Evolutionary conservation across 495 filamentous ascomycete genomes (phyloP), one percentile per base, ranked within the genome.

Genomic region (Parathielavia appendiculata): DNA sequence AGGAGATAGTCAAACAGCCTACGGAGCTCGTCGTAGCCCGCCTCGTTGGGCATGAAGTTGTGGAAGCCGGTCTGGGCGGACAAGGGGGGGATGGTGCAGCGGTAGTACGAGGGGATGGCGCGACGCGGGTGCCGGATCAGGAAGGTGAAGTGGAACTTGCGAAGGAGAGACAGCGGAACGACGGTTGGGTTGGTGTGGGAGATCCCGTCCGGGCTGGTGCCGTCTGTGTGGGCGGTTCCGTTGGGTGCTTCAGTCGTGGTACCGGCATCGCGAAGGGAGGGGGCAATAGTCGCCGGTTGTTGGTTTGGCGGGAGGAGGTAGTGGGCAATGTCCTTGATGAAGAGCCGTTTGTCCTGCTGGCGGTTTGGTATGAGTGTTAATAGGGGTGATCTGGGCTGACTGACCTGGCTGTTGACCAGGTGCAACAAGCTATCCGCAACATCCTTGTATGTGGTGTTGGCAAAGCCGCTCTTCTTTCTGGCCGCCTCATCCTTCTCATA

Each of bases 241-340:
- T 66, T 64, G 49, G 64, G 9, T 22, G 76, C 76, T 7, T 77
- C 73, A 66, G 87, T 82, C 48, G 92, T 91, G 26, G 77, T 72
- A 66, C 87, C 80, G 47, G 58, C 26, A 41, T 63, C 54, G 35
- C 36, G 67, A 32, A 97, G 76, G 34, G 89, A 92, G 2, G 89
- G 90, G 19, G 90, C 89, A 56, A 92, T 84, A 38, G 72, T 78
- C 41, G 87, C 82, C 17, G 80, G 76, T 54, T 85, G 77, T n/a
- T 76, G 74, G 59, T 85, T 69, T 4, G 90, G 91, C 6, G 92
- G 90, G 55, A 88, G 73, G 44, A 96, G 75, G 69, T 97, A 96
- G 70, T 97, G 84, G 39, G 87, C 82, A 67, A 98, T 98, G 71
- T 97, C 93, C 71, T 98, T 98, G 81, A 98, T 93, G 78, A 97